Conservation (phyloP, 2,329 filamentous ascomycete species). For the Colletotrichum karsti region DNA sequence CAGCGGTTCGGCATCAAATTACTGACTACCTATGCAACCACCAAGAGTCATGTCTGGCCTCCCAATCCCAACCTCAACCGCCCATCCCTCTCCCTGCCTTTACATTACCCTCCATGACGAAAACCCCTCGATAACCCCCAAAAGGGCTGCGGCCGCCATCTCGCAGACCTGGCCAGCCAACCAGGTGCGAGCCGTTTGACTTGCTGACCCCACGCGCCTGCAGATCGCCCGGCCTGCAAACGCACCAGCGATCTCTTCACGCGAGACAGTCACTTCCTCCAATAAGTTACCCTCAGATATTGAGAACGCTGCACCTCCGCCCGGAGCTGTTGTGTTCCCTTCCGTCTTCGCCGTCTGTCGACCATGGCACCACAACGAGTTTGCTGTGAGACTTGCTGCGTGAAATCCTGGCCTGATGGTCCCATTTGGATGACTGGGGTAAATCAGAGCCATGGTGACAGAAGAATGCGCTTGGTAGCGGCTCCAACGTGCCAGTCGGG, state of each 20-base stretch:
- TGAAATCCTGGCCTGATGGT: not conserved
- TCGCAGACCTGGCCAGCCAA: slow-evolving; percentile 2
- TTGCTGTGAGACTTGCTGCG: not conserved
- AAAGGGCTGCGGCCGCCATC: not conserved
- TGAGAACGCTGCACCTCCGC: not conserved
- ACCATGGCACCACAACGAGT: slow-evolving; percentile 1
- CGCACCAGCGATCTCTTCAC: slow-evolving; percentile 12
- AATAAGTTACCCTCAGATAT: slow-evolving; percentile 14
- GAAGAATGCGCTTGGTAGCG: not conserved
- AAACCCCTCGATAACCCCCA: not conserved
- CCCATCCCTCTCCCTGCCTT: not conserved
- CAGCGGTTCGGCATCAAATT: slow-evolving; percentile 17
- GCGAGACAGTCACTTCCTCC: slow-evolving; percentile 6
- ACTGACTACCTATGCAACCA: slow-evolving; percentile 6
- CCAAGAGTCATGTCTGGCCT: not conserved
- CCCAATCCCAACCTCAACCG: not conserved
- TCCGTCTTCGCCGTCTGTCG: not conserved
- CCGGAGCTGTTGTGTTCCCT: not conserved
- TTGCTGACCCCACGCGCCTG: slow-evolving; percentile 17
- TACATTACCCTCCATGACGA: not conserved
- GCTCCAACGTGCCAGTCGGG: not conserved
- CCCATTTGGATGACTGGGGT: not conserved
- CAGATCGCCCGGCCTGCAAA: slow-evolving; percentile 17
- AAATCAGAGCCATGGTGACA: not conserved
- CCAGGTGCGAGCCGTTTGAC: slow-evolving; percentile 8